Percentiles rank a stretch among this genome's conserved stretches.
phyloP scores from a whole-genome alignment of 352 stramenopile genomes.

The Phytopythium boreale region DNA sequence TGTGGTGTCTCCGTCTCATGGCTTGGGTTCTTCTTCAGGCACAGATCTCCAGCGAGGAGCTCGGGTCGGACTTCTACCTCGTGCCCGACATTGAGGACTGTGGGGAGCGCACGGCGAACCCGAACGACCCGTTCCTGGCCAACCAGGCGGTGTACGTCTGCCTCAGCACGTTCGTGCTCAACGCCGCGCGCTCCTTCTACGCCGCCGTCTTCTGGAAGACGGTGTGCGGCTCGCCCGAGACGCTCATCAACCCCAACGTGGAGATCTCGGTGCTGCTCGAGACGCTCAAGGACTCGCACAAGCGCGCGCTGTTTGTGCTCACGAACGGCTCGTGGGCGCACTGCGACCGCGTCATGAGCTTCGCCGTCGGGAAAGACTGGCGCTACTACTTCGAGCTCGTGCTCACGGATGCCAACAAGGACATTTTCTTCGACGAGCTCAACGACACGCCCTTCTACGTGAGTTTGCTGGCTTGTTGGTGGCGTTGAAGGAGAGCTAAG shows the following conservation, averaged over 20 bases:
- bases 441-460: slow-evolving; percentile 46
- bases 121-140: slow-evolving; percentile 40
- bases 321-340: slow-evolving; percentile 54
- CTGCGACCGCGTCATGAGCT: slow-evolving; percentile 53
- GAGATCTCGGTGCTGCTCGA: slow-evolving; percentile 40
- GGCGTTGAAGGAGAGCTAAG: background rate
- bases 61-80: slow-evolving; percentile 34
- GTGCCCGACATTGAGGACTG: slow-evolving; percentile 35
- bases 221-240: slow-evolving; percentile 32
- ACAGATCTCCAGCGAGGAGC: slow-evolving; percentile 41
- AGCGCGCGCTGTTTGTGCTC: slow-evolving; percentile 45
- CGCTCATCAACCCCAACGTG: slow-evolving; percentile 41
- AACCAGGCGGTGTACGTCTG: slow-evolving; percentile 43
- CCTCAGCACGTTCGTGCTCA: slow-evolving; percentile 34
- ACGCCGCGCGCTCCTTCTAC: slow-evolving; percentile 44
- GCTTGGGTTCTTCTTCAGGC: too few relatives aligned
- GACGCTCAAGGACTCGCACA: slow-evolving; percentile 18
- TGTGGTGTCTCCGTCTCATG: background rate
- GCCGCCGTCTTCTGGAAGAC: slow-evolving; percentile 44
- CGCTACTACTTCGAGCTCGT: slow-evolving; percentile 43
- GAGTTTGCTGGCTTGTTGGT: background rate
- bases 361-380: slow-evolving; percentile 45
- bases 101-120: slow-evolving; percentile 18
- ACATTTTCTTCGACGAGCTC: slow-evolving; percentile 54
- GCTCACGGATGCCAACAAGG: slow-evolving; percentile 45